These are phyloP conservation scores for Dicorynia guianensis DNA, from an alignment of 306 rosid species.

Conservation along the genomic window DNA sequence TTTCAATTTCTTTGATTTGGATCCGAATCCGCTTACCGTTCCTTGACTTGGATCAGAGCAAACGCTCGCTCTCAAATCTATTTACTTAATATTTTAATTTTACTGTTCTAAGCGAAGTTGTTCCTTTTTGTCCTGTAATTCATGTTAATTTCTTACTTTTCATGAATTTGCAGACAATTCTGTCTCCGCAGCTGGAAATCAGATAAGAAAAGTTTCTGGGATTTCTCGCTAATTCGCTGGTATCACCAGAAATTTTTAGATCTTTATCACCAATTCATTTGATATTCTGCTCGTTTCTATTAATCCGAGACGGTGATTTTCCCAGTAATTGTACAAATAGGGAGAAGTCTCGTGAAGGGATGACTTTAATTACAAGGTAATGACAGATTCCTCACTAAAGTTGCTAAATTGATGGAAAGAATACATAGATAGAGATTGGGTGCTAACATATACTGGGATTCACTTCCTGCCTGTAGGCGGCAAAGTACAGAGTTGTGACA, in stretches of 20 bases:
- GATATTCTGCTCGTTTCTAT: slow-evolving; percentile 38
- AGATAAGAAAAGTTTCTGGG: slow-evolving; percentile 32
- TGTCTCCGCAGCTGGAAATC: slow-evolving; percentile 48
- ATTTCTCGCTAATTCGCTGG: slow-evolving; percentile 36
- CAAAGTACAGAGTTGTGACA: slow-evolving; percentile 33
- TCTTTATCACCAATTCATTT: slow-evolving; percentile 38
- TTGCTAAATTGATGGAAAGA: slow-evolving; percentile 41
- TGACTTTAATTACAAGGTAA: slow-evolving; percentile 34
- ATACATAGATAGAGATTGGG: slow-evolving; percentile 50
- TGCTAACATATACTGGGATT: slow-evolving; percentile 51
- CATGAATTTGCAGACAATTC: slow-evolving; percentile 55
- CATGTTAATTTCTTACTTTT: slow-evolving; percentile 30
- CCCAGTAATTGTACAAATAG: slow-evolving; percentile 27
- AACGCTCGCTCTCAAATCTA: slow-evolving; percentile 31
- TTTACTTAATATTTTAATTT: background rate
- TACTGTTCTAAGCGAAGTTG: slow-evolving; percentile 13
- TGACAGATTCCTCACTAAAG: slow-evolving; percentile 23
- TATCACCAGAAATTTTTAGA: slow-evolving; percentile 18
- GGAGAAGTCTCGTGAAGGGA: slow-evolving; percentile 18
- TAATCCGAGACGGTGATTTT: slow-evolving; percentile 40
- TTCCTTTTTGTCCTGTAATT: slow-evolving; percentile 3
- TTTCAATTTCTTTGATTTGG: slow-evolving; percentile 20
- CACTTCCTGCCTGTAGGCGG: slow-evolving; percentile 42
- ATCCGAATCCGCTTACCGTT: slow-evolving; percentile 43
- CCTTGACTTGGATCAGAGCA: slow-evolving; percentile 52